Evolutionary conservation across 768 basidiomycete species (phyloP), one percentile per base, ranked within the genome.

Genomic region (Austroboletus eburneus): DNA sequence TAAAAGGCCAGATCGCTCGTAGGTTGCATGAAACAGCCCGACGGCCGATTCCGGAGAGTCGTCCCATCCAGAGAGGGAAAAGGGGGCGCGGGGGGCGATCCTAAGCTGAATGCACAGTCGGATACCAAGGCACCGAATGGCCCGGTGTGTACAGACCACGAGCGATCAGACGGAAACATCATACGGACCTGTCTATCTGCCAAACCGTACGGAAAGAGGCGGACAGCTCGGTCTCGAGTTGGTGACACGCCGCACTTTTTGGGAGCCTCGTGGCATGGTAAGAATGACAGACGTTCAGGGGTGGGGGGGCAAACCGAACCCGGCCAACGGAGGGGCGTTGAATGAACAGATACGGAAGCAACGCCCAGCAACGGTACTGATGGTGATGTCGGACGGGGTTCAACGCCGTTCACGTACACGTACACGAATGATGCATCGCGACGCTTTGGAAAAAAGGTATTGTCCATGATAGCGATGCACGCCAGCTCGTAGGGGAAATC

Each of bases 401-500:
- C 29, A 34, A 41, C 32, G 34, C 37, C 22, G 40, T 21, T 42
- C 18, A 29, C 25, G 20, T 21, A 27, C 39, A 22, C 36, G 35
- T 14, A 35, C n/a, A n/a, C n/a, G n/a, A 38, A 44, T 43, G 21
- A 5, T 35, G 20, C 23, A 41, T 44, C 30, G 32, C 35, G n/a
- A 45, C 34, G 7, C 39, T 52, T 25, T 34, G 42, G 13, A 12
- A 27, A 12, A 27, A 27, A 27, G 30, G 30, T 27, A 10, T 27
- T 5, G 25, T 27, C 20, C 43, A 36, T 29, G 22, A 35, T 38
- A 39, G 47, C 54, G 34, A 48, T 61, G 41, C n/a, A 24, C 39
- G 45, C 58, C 48, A 44, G 22, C 48, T 60, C 25, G 54, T 59
- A 23, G 54, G 51, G 17, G 27, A 5, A 27, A n/a, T n/a, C n/a